These are phyloP conservation scores for Botrytis fragariae DNA, from an alignment of 2,329 filamentous ascomycete genomes.

Conservation along the genomic window DNA sequence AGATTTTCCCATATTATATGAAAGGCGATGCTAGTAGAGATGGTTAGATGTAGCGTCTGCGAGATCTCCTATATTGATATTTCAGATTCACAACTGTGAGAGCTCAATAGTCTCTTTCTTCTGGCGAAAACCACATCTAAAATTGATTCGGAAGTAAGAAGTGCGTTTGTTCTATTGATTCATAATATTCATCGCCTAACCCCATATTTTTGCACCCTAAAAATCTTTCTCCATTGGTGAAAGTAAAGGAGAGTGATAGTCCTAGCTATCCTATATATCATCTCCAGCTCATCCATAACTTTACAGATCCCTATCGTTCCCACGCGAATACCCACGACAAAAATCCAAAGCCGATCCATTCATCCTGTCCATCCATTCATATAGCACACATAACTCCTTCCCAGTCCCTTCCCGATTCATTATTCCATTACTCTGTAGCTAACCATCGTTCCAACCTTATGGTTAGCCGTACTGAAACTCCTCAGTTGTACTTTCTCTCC, in stretches of 20 bases:
- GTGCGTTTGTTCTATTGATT: not conserved
- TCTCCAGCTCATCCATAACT: constrained; percentile 12
- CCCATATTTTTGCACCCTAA: not conserved
- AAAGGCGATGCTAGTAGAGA: not conserved
- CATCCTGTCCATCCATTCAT: not conserved
- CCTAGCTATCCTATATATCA: constrained; percentile 15
- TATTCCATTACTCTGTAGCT: constrained; percentile 68
- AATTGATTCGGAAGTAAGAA: not conserved
- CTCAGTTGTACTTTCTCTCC: constrained; percentile 93
- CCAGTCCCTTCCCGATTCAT: not conserved
- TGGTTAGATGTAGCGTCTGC: not conserved
- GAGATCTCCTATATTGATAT: not conserved
- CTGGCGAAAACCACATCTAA: not conserved
- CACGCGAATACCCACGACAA: not conserved
- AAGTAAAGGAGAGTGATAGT: constrained; percentile 4
- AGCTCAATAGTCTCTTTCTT: not conserved
- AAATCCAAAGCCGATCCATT: not conserved
- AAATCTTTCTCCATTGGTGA: not conserved
- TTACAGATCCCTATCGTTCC: constrained; percentile 5
- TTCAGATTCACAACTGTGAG: not conserved
- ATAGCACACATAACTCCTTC: constrained; percentile 1
- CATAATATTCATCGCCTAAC: not conserved
- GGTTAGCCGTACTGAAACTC: constrained; percentile 93
- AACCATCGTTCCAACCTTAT: constrained; percentile 91
- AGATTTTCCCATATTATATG: not conserved